A percentile compares a stretch with the other conserved stretches of the same genome.
Evolutionary conservation across 805 yeast genomes (phyloP).

Genomic region (Allodekkera sacchari): DNA sequence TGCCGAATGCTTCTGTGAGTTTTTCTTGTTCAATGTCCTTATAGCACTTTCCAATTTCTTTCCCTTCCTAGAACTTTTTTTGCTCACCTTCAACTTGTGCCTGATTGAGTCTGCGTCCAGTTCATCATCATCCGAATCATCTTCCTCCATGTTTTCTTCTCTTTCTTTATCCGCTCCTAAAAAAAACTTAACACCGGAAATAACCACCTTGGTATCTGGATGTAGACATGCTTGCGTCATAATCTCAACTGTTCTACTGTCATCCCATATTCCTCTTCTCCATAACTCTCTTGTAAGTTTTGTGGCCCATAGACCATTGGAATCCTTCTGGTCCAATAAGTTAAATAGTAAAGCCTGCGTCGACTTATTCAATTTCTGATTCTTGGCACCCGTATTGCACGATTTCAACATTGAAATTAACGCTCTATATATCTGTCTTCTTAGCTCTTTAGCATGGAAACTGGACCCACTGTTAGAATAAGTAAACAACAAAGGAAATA

Average conservation of each 20-base stretch:
- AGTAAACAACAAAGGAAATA: conserved; percentile 76
- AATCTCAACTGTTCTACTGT: conserved; percentile 90
- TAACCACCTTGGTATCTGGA: conserved; percentile 76
- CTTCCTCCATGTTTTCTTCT: conserved; percentile 73
- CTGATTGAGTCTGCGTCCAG: conserved; percentile 64
- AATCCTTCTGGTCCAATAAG: conserved; percentile 69
- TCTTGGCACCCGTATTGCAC: conserved; percentile 81
- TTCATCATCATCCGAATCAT: conserved; percentile 52
- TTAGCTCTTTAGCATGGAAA: conserved; percentile 69
- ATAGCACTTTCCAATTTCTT: conserved; percentile 73
- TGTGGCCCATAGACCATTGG: conserved; percentile 89
- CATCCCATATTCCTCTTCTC: conserved; percentile 99
- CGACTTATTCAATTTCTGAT: conserved; percentile 80
- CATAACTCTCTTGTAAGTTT: conserved; percentile 90
- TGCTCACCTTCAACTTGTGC: conserved; percentile 78
- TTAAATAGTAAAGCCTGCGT: conserved; percentile 91
- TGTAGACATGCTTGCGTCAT: conserved; percentile 95
- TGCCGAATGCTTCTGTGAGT: conserved; percentile 44
- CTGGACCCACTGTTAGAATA: conserved; percentile 39
- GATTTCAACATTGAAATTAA: conserved; percentile 70
- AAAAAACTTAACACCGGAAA: conserved; percentile 86
- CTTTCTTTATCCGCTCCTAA: conserved; percentile 92
- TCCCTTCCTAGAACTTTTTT: conserved; percentile 71
- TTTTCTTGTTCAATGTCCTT: conserved; percentile 59
- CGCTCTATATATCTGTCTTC: conserved; percentile 76